phyloP scores from a whole-genome alignment of 306 rosid genomes.

The Argentina anserina region DNA sequence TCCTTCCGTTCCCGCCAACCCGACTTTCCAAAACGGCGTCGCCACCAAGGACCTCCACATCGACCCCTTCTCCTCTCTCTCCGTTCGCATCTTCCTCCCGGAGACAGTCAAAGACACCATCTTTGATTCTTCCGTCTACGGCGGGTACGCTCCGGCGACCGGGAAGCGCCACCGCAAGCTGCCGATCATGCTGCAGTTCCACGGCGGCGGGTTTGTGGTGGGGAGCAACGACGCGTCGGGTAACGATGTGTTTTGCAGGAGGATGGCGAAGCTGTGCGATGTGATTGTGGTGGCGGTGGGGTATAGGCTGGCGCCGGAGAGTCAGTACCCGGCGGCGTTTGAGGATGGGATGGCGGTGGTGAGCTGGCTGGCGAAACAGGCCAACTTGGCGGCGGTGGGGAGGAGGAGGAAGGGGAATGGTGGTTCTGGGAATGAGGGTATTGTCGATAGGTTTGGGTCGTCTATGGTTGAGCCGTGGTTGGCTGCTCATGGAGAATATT shows the following conservation, averaged over 20 bases:
- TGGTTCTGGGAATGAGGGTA: conserved; percentile 17
- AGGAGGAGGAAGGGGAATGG: conserved; percentile 20
- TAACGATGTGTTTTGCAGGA: conserved; percentile 66
- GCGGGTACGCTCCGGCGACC: conserved; percentile 45
- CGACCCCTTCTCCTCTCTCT: conserved; percentile 65
- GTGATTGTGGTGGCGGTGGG: conserved; percentile 77
- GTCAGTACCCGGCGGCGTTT: conserved; percentile 74
- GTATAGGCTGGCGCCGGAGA: conserved; percentile 86
- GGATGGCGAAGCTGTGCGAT: conserved; percentile 69
- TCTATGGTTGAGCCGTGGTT: conserved; percentile 95
- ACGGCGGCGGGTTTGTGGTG: conserved; percentile 86
- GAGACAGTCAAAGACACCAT: conserved; percentile 50
- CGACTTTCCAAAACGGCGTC: conserved; percentile 73
- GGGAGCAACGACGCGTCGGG: conserved; percentile 73
- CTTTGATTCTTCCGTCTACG: conserved; percentile 27
- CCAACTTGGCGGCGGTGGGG: conserved; percentile 67
- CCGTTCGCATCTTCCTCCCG: conserved; percentile 82
- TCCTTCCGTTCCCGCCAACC: conserved; percentile 52
- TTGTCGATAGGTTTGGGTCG: conserved; percentile 73
- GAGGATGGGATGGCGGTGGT: conserved; percentile 76
- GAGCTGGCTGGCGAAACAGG: conserved; percentile 85
- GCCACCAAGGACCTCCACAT: conserved; percentile 90
- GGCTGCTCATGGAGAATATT: conserved; percentile 85
- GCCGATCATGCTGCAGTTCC: conserved; percentile 83
- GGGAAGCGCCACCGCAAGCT: conserved; percentile 35